Base-by-base conservation (phyloP, 2,329 filamentous ascomycete genomes). In the Hirsutella minnesotensis region DNA sequence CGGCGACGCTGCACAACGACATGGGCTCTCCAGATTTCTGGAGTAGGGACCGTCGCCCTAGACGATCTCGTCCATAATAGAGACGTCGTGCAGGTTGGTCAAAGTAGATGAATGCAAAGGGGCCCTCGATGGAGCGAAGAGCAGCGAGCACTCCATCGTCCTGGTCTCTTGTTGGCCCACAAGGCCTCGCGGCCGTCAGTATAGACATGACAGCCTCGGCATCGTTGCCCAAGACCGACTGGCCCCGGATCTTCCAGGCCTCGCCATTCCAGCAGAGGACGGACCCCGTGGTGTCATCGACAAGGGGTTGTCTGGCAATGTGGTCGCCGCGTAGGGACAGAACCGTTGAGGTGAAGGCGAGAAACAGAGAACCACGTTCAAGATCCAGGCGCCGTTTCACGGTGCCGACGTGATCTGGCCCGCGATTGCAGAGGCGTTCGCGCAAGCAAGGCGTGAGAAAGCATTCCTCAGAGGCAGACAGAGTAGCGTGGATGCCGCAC, bases 241-340 rank as follows among this genome's bases (percentile, higher is more conserved):
- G 53, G 29, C 70, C 72, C 9, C 62, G 64, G 40, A 94, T 71
- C 44, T 75, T 81, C 92, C 92, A 98, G 1, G 88, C 90, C 59
- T 98, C 92, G 36, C 92, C 92, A 56, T 98, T 98, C 92, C 92
- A 98, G 70, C 90, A 95, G 2, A 98, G 70, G 1, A 86, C 68
- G 1, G 82, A 86, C 4, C 72, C 70, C 0, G 72, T 72, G 0
- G 52, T 48, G 3, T 56, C 31, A 49, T 83, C 75, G 35, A 73
- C 60, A 4, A 94, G 73, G 2, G 92, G 92, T 59, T 96, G 92
- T 29, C 65, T 58, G 7, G 81, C 77, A 40, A 92, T 57, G 47
- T 76, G 68, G 40, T 79, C 73, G 21, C 90, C 90, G 52, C 92
- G 79, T n/a, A 98, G 69, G 4, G 88, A 81, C n/a, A 96, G 75